phyloP scores from a whole-genome alignment of 2,329 filamentous ascomycete genomes.

The Aspergillus tamarii region DNA sequence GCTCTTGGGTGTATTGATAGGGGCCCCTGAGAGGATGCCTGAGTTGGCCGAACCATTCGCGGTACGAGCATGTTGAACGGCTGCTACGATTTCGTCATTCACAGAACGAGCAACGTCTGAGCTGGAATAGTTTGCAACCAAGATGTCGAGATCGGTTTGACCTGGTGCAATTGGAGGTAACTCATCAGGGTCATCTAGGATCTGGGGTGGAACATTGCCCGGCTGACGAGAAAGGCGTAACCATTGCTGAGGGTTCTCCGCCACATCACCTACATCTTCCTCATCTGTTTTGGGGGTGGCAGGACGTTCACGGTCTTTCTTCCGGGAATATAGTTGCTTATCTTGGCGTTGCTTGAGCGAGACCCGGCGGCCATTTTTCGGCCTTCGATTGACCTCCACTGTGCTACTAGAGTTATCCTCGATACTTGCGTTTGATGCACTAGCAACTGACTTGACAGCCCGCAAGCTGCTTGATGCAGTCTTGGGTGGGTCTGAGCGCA shows the following conservation, averaged over 20 bases:
- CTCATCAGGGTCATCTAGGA: constrained; percentile 70
- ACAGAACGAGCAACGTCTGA: constrained; percentile 78
- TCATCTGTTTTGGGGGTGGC: constrained; percentile 66
- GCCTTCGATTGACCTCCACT: constrained; percentile 65
- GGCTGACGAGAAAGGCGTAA: constrained; percentile 60
- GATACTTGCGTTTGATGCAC: constrained; percentile 74
- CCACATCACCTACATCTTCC: constrained; percentile 60
- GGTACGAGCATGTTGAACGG: constrained; percentile 64
- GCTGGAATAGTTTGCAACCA: constrained; percentile 74
- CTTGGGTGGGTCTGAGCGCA: constrained; percentile 62
- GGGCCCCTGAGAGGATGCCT: constrained; percentile 52
- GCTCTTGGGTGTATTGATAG: constrained; percentile 69
- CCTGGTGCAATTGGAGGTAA: constrained; percentile 62
- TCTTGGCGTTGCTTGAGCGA: constrained; percentile 88
- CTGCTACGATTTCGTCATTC: constrained; percentile 75
- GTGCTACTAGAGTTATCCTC: constrained; percentile 66
- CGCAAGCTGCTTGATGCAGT: constrained; percentile 83
- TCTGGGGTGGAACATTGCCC: constrained; percentile 59
- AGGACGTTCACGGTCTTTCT: constrained; percentile 62
- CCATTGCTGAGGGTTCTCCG: constrained; percentile 60
- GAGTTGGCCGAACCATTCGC: constrained; percentile 69
- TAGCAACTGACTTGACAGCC: constrained; percentile 88
- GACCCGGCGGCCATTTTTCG: constrained; percentile 71
- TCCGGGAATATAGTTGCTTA: constrained; percentile 84
- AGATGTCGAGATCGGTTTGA: constrained; percentile 77